A percentile compares a stretch with the other conserved stretches of the same genome.
These are phyloP conservation scores for Coniochaeta sp. DNA, from an alignment of 2,329 filamentous ascomycete species.

Conservation along the genomic window DNA sequence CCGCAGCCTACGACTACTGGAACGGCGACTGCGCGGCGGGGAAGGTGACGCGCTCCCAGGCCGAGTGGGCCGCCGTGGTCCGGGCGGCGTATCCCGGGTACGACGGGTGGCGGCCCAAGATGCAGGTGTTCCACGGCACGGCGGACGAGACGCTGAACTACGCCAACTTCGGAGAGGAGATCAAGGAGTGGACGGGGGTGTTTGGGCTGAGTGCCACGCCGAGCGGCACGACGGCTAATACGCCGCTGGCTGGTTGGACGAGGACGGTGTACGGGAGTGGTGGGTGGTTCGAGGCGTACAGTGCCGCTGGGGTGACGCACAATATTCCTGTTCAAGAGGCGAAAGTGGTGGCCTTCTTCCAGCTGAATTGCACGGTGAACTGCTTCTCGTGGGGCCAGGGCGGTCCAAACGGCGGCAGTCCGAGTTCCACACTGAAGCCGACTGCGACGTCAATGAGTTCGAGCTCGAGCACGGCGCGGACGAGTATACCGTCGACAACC, in stretches of 20 bases:
- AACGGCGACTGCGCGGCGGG: conserved; percentile 41
- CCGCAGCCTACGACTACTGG: conserved; percentile 26
- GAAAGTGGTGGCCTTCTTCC: conserved; percentile 27
- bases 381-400: conserved; percentile 31
- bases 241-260: conserved; percentile 27
- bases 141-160: conserved; percentile 38
- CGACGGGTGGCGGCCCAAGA: conserved; percentile 36
- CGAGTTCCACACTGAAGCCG: neutral
- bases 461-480: too few relatives aligned
- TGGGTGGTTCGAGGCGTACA: conserved; percentile 32
- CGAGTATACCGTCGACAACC: too few relatives aligned
- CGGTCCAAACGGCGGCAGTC: conserved; percentile 2
- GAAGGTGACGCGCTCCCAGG: conserved; percentile 22
- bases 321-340: conserved; percentile 30
- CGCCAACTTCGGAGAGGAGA: conserved; percentile 38
- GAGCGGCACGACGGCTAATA: conserved; percentile 19
- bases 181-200: conserved; percentile 15
- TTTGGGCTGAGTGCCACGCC: conserved; percentile 20
- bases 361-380: conserved; percentile 22
- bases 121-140: conserved; percentile 49
- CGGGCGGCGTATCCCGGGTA: conserved; percentile 37
- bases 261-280: conserved; percentile 26
- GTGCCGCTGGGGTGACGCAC: conserved; percentile 28
- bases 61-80: conserved; percentile 22
- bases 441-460: too few relatives aligned